phyloP scores from a whole-genome alignment of 345 rosid species.

The Lepidium aucheri region DNA sequence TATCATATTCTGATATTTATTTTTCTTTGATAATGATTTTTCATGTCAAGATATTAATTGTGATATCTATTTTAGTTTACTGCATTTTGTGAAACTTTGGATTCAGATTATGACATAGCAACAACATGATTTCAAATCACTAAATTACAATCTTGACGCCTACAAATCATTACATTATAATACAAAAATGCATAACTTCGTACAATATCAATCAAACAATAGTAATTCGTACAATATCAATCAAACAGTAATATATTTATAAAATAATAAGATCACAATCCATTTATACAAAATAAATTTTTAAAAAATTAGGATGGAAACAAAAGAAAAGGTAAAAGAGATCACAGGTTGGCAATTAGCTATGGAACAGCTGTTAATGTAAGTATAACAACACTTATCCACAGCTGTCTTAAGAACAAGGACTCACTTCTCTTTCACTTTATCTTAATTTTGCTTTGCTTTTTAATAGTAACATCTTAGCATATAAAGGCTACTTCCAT shows the following conservation, averaged over 20 bases:
- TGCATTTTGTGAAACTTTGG: not conserved
- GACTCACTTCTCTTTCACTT: conserved; percentile 12
- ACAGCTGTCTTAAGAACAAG: conserved; percentile 23
- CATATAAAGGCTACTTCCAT: not conserved
- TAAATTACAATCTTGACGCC: not conserved
- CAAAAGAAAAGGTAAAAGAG: conserved; percentile 3
- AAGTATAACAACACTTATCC: conserved; percentile 6
- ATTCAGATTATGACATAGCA: not conserved
- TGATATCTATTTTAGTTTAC: not conserved
- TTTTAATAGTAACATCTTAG: not conserved
- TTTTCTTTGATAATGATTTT: too few species aligned
- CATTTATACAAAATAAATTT: not conserved
- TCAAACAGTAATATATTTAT: not conserved
- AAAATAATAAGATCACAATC: too few species aligned
- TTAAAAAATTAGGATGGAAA: not conserved
- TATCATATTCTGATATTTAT: too few species aligned
- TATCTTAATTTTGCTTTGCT: not conserved
- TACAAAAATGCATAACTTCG: not conserved
- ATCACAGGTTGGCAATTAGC: conserved; percentile 20
- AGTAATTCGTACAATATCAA: not conserved
- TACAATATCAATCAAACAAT: not conserved
- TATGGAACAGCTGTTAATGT: conserved; percentile 19
- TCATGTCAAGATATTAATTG: not conserved
- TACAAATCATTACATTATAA: not conserved
- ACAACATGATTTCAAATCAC: not conserved